Percentiles rank a stretch among this genome's conserved stretches.
These are phyloP conservation scores for Clonostachys rhizophaga DNA, from an alignment of 2,329 filamentous ascomycete species.

Conservation along the genomic window DNA sequence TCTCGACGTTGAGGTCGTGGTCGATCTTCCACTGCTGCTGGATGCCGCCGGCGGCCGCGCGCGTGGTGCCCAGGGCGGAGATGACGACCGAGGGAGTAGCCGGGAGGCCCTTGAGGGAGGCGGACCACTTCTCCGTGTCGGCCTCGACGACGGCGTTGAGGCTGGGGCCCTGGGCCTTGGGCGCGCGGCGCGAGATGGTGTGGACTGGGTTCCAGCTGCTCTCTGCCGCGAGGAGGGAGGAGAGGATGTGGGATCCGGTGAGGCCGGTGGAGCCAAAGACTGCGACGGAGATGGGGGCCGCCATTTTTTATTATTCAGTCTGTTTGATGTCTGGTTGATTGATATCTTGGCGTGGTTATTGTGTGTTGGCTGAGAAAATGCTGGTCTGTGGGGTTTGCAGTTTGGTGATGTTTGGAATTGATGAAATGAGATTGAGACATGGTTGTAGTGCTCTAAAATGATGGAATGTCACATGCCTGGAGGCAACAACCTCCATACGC, in stretches of 20 bases:
- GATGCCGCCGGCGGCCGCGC: constrained; percentile 67
- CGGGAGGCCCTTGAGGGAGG: constrained; percentile 47
- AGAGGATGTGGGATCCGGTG: constrained; percentile 70
- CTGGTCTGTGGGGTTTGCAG: no score
- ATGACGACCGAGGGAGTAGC: constrained; percentile 63
- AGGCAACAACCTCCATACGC: no score
- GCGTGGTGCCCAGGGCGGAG: constrained; percentile 77
- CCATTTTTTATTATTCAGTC: no score
- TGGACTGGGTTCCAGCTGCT: constrained; percentile 45
- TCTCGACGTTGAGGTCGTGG: constrained; percentile 76
- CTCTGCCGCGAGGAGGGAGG: constrained; percentile 50
- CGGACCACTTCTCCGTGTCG: constrained; percentile 67
- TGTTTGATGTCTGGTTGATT: no score
- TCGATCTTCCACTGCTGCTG: constrained; percentile 84
- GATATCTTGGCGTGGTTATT: no score
- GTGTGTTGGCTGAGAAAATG: no score
- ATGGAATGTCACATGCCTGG: no score
- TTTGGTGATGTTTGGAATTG: no score
- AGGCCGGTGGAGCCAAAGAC: constrained; percentile 65
- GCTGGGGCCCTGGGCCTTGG: constrained; percentile 50
- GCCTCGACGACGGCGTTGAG: constrained; percentile 57
- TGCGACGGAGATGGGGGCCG: constrained; percentile 7
- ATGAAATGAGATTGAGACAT: no score
- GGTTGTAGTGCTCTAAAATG: no score
- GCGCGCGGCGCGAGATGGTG: constrained; percentile 64